Base-by-base conservation (phyloP, 345 rosid genomes). In the Rhizophora apiculata region DNA sequence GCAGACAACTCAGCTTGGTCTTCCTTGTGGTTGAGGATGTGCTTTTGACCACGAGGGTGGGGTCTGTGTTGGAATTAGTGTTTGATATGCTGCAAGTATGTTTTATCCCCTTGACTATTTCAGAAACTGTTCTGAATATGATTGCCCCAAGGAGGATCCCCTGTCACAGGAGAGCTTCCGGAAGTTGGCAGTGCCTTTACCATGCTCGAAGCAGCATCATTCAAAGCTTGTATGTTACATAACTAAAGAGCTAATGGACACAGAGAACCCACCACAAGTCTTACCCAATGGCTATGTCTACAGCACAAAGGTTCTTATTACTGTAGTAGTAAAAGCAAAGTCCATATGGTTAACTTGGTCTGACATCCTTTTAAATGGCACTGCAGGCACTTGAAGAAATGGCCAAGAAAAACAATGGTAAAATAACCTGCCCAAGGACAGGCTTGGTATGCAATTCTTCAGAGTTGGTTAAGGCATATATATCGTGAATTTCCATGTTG, bases 181-280 rank as follows among this genome's bases (percentile, higher is more conserved):
- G 74, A 90, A 86, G 79, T 82, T 95, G 71, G 97, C 98, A 51
- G 26, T 69, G 79, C 94, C 94, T 32, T 80, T 95, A 64, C 98
- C 99, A 0, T 92, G 70, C 81, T 95, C 99, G 15, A 95, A 95
- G 83, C 99, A 88, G 85, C 94, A 92, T 71, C 96, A 95, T 72
- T 95, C 98, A 13, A 95, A 95, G 86, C 98, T 95, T 60, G 94
- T 95, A 63, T 95, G 98, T 81, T 92, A 86, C 80, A 92, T 95
- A 78, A 85, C 98, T 19, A 95, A 90, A 80, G 94, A 92, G 79
- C 83, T 88, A 13, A 92, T 95, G 99, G 98, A 95, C 84, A 88
- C 99, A 2, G 99, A 92, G 87, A 95, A 95, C 77, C 99, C 99
- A 36, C 99, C 99, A 3, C 93, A 84, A 79, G 99, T 95, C 81